These are phyloP conservation scores for Yamagishiella unicocca DNA, from an alignment of 139 green algal genomes.

Conservation along the genomic window DNA sequence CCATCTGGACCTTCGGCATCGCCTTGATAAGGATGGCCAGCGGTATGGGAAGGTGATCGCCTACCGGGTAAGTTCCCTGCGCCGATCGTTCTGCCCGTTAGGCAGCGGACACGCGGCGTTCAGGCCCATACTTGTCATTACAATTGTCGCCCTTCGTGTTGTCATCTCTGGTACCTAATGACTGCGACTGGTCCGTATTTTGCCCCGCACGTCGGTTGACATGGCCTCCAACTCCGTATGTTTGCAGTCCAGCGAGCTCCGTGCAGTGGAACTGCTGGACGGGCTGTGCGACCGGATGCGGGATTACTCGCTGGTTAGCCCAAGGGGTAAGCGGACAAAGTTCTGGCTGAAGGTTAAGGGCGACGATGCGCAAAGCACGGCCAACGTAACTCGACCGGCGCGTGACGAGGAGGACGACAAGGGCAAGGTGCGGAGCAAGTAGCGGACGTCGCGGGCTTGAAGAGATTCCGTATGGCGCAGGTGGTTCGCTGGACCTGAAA, in stretches of 20 bases:
- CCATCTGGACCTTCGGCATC: conserved; percentile 86
- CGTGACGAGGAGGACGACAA: conserved; percentile 5
- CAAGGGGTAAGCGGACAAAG: conserved; percentile 24
- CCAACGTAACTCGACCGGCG: background rate
- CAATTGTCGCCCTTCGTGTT: too few species aligned
- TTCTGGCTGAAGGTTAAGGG: conserved; percentile 46
- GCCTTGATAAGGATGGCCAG: conserved; percentile 85
- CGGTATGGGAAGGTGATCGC: conserved; percentile 88
- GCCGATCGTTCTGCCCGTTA: too few species aligned
- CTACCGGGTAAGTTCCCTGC: conserved; percentile 79
- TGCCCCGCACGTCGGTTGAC: too few species aligned
- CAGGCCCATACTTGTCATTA: too few species aligned
- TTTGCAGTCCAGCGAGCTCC: conserved; percentile 73
- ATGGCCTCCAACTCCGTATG: too few species aligned
- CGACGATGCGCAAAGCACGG: background rate
- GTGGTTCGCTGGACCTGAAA: too few species aligned
- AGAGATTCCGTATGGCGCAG: too few species aligned
- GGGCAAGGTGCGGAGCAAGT: conserved; percentile 20
- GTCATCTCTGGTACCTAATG: too few species aligned
- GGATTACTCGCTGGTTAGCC: conserved; percentile 64
- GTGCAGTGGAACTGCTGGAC: conserved; percentile 81
- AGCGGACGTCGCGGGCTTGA: too few species aligned
- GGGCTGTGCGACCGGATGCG: conserved; percentile 73
- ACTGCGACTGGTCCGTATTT: too few species aligned
- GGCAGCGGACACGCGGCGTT: too few species aligned